These are phyloP conservation scores for Podospora pseudocomata DNA, from an alignment of 495 filamentous ascomycete genomes.

Conservation along the genomic window DNA sequence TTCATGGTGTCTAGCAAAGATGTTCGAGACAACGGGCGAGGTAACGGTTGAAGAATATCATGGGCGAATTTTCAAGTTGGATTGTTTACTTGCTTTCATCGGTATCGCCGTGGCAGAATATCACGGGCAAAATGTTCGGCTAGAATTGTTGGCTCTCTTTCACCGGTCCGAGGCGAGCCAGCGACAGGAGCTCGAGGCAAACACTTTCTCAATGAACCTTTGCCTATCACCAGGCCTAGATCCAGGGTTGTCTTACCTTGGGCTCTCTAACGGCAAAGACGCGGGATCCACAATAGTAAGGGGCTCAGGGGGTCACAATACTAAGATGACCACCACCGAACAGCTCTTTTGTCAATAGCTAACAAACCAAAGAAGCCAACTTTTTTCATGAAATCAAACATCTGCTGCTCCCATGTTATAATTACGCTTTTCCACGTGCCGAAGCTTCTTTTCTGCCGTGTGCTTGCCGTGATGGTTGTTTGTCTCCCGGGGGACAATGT, in stretches of 20 bases:
- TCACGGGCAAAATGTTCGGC: not conserved
- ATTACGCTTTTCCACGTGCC: not conserved
- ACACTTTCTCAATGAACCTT: not conserved
- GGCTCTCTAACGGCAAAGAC: conserved; percentile 11
- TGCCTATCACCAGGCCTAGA: not conserved
- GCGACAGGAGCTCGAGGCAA: not conserved
- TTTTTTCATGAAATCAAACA: conserved; percentile 2
- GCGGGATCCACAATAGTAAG: conserved; percentile 31
- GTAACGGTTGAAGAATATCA: not conserved
- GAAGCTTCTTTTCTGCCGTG: conserved; percentile 1
- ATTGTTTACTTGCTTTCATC: not conserved
- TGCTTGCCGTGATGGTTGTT: not conserved
- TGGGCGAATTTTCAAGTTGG: not conserved
- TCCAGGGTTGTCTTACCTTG: not conserved
- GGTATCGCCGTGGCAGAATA: not conserved
- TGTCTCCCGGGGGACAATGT: conserved; percentile 25
- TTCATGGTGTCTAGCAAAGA: not conserved
- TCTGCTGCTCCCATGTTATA: not conserved
- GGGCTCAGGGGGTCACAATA: conserved; percentile 25
- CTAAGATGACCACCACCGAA: conserved; percentile 19
- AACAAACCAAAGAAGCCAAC: not conserved
- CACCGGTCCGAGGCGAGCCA: not conserved
- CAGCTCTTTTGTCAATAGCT: conserved; percentile 1
- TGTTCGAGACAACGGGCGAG: not conserved
- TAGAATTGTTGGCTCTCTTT: conserved; percentile 7